Percentiles rank a stretch among this genome's conserved stretches.
Evolutionary conservation across 768 basidiomycete genomes (phyloP).

Genomic region (Nidularia pulvinata): DNA sequence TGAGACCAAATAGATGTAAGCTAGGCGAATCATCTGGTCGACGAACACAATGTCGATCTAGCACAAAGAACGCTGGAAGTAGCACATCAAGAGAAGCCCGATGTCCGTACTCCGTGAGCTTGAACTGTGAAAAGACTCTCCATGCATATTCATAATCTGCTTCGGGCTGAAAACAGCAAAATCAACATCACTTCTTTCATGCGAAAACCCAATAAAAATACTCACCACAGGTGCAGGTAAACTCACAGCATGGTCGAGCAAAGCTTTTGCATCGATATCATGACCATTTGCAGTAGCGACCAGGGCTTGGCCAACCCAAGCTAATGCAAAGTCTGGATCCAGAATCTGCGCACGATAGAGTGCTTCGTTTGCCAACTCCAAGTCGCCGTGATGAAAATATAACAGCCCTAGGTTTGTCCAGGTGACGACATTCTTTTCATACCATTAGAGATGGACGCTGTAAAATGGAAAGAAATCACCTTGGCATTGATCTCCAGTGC

Average conservation of each 20-base stretch:
- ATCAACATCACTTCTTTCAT: not conserved
- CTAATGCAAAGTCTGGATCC: slow-evolving; percentile 85
- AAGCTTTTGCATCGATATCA: slow-evolving; percentile 55
- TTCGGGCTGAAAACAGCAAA: slow-evolving; percentile 52
- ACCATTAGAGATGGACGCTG: slow-evolving; percentile 1
- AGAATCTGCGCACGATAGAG: slow-evolving; percentile 87
- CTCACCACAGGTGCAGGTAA: slow-evolving; percentile 59
- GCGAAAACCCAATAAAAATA: slow-evolving; percentile 5
- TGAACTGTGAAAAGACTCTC: slow-evolving; percentile 47
- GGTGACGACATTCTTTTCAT: slow-evolving; percentile 57
- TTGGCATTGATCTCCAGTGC: slow-evolving; percentile 87
- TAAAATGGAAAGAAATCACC: slow-evolving; percentile 33
- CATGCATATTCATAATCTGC: slow-evolving; percentile 80
- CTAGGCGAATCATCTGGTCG: slow-evolving; percentile 72
- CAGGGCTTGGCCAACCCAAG: slow-evolving; percentile 91
- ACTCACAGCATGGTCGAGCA: slow-evolving; percentile 75
- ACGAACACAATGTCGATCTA: slow-evolving; percentile 73
- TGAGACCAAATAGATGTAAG: slow-evolving; percentile 79
- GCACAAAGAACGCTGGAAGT: slow-evolving; percentile 77
- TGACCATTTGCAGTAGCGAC: slow-evolving; percentile 64
- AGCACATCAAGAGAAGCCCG: slow-evolving; percentile 42
- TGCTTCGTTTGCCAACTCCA: slow-evolving; percentile 83
- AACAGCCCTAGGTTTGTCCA: slow-evolving; percentile 93
- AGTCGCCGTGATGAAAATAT: slow-evolving; percentile 78
- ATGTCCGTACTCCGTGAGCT: slow-evolving; percentile 6